Evolutionary conservation across 768 basidiomycete species (phyloP), one percentile per base, ranked within the genome.

Genomic region (Kwoniella botswanensis): DNA sequence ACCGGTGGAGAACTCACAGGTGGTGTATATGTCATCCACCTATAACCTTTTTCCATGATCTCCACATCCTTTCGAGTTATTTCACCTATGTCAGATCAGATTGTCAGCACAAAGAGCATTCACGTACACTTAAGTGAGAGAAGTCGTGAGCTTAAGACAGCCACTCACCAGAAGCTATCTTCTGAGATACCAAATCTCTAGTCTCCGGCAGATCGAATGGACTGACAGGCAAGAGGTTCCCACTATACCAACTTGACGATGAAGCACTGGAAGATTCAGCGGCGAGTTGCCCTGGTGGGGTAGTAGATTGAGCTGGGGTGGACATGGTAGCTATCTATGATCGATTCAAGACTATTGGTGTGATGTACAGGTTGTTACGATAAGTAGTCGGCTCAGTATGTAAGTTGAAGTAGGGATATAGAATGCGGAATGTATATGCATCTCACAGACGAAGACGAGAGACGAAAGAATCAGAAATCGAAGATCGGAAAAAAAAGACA

Each of bases 171-270:
- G 68, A 57, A 4, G 68, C 68, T 17, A 70, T 70, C 46, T 70
- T 70, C n/a, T 61, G 60, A n/a, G 29, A 18, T 4, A 70, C 68
- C 43, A 70, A 18, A 58, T 70, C 68, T 42, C 57, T 64, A 2
- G 68, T 70, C 35, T 70, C 68, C 13, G 68, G 68, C 26, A 70
- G 41, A 65, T 70, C 68, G 42, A 70, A 70, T 10, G 68, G 68
- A 50, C 65, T 70, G 7, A 61, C 56, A 65, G 68, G 68, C 29
- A 64, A 29, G 46, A 63, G 58, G 24, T 63, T 70, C 42, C 68
- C 68, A 29, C 68, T 61, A 41, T 65, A 70, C 63, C 65, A 67
- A 26, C 35, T 67, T n/a, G 65, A 67, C 3, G 26, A 43, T n/a
- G 65, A 57, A 18, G 65, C 56, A 18, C 46, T 50, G 26, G 59